phyloP scores from a whole-genome alignment of 2,329 filamentous ascomycete genomes.

The Rutstroemia sp. region DNA sequence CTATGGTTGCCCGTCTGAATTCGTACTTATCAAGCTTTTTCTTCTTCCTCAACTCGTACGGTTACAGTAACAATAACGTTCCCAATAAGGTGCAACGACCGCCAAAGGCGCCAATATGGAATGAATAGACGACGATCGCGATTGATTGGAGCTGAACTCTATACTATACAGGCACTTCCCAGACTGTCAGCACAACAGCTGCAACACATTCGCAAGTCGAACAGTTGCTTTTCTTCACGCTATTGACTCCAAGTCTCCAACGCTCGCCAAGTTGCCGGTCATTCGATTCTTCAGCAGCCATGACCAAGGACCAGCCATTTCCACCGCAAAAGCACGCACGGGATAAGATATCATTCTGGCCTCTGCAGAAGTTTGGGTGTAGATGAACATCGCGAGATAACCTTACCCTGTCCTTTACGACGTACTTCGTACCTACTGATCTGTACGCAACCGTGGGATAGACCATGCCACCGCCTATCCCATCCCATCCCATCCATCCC shows the following conservation, averaged over 20 bases:
- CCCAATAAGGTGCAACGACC: background rate
- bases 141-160: too few relatives aligned
- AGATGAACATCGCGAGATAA: background rate
- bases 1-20: background rate
- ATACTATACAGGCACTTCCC: too few relatives aligned
- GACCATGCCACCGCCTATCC: background rate
- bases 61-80: background rate
- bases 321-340: too few relatives aligned
- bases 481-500: background rate
- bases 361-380: background rate
- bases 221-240: too few relatives aligned
- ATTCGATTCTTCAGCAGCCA: too few relatives aligned
- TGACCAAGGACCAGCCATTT: too few relatives aligned
- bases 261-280: too few relatives aligned
- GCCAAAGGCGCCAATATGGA: background rate
- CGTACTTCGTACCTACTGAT: background rate
- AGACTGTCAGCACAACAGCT: too few relatives aligned
- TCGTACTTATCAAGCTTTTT: background rate
- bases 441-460: background rate
- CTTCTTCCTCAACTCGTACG: background rate
- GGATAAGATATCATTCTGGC: too few relatives aligned
- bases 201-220: too few relatives aligned
- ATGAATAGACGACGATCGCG: background rate
- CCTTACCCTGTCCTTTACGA: background rate
- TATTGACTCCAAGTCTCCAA: too few relatives aligned